These are phyloP conservation scores for Mycena epipterygia DNA, from an alignment of 768 basidiomycete genomes.

Conservation along the genomic window DNA sequence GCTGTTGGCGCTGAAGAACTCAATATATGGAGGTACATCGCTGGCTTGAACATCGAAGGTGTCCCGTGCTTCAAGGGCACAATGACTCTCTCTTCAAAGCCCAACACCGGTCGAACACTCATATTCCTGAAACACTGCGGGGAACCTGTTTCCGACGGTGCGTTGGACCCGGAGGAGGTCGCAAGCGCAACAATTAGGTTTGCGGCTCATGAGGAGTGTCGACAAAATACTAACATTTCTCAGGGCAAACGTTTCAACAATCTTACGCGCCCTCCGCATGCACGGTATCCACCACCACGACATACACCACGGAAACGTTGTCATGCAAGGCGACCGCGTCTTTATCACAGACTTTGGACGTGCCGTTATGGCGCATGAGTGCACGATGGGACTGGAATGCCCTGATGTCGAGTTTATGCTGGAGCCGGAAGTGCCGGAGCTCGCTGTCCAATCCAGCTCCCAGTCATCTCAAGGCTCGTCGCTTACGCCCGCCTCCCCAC, in stretches of 20 bases:
- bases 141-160: background rate
- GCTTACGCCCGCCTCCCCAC: no score
- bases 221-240: background rate
- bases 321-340: background rate
- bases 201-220: background rate
- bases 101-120: background rate
- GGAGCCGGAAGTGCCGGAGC: background rate
- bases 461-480: no score
- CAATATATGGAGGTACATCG: no score
- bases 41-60: no score
- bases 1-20: background rate
- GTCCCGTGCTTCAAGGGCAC: no score
- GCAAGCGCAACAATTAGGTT: background rate
- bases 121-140: background rate
- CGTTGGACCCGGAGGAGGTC: background rate
- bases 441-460: no score
- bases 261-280: background rate
- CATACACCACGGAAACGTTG: background rate
- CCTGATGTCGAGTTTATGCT: background rate
- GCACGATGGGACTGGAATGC: background rate
- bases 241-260: background rate
- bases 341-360: background rate
- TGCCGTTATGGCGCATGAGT: background rate
- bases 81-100: background rate
- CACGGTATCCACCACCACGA: conserved; percentile 3